Evolutionary conservation across 352 stramenopile species (phyloP).

Genomic region (Peronospora destructor): DNA sequence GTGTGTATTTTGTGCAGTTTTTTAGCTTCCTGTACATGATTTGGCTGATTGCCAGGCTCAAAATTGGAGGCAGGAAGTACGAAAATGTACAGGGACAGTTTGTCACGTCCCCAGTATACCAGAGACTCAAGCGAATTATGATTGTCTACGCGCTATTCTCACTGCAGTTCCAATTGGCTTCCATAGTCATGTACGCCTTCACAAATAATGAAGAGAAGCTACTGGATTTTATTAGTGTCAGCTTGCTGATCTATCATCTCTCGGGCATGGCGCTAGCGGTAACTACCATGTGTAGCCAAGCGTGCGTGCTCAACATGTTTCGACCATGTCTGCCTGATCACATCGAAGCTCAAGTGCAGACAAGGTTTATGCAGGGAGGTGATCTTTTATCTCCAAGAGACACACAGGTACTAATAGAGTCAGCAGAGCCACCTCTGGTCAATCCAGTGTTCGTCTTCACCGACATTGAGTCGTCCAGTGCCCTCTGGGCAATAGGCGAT

Average conservation of each 20-base stretch:
- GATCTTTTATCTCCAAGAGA: constrained; percentile 35
- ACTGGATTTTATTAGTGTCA: constrained; percentile 40
- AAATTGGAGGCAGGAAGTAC: constrained; percentile 45
- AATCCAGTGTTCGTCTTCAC: constrained; percentile 66
- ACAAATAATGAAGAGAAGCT: constrained; percentile 22
- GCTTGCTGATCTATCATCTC: constrained; percentile 35
- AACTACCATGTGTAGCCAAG: constrained; percentile 45
- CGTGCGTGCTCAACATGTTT: constrained; percentile 35
- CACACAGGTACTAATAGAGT: constrained; percentile 34
- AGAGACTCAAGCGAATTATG: constrained; percentile 64
- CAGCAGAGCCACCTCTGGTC: constrained; percentile 33
- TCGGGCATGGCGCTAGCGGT: constrained; percentile 37
- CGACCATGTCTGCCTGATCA: constrained; percentile 35
- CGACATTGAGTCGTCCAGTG: constrained; percentile 60
- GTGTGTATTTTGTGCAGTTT: constrained; percentile 44
- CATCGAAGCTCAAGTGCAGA: constrained; percentile 37
- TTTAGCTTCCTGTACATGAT: constrained; percentile 49
- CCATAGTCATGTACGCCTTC: constrained; percentile 38
- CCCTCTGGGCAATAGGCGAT: constrained; percentile 42
- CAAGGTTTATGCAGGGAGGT: constrained; percentile 33
- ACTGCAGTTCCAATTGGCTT: constrained; percentile 53
- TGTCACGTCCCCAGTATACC: constrained; percentile 57
- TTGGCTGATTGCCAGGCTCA: constrained; percentile 36
- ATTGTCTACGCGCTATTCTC: constrained; percentile 56
- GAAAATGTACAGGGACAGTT: constrained; percentile 64